phyloP scores from a whole-genome alignment of 2,329 filamentous ascomycete species.

The Neopestalotiopsis sp. region DNA sequence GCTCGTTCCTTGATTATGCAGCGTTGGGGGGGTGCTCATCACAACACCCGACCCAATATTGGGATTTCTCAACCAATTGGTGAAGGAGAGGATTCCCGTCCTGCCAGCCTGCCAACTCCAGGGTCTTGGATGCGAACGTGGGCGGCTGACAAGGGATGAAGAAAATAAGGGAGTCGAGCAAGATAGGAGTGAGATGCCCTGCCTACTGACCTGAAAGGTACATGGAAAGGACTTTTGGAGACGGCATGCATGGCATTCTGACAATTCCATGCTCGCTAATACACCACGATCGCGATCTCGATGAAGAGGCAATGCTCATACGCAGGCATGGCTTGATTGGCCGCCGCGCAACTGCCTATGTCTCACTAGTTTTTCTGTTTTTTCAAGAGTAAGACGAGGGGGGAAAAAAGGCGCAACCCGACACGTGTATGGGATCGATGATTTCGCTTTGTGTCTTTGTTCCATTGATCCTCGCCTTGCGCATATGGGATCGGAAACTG shows the following conservation, averaged over 20 bases:
- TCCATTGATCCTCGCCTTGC: not conserved
- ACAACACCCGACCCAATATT: constrained; percentile 2
- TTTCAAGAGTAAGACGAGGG: not conserved
- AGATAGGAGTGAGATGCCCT: not conserved
- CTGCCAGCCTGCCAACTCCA: not conserved
- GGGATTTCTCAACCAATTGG: not conserved
- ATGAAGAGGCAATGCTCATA: constrained; percentile 23
- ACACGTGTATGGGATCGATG: not conserved
- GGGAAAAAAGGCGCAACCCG: not conserved
- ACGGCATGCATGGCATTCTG: constrained; percentile 33
- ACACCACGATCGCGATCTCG: constrained; percentile 26
- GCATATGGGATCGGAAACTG: not conserved
- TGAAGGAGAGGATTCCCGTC: not conserved
- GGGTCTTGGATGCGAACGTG: not conserved
- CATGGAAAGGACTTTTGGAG: constrained; percentile 28
- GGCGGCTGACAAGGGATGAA: not conserved
- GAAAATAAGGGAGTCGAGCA: not conserved
- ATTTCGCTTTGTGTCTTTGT: not conserved
- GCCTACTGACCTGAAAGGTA: constrained; percentile 14
- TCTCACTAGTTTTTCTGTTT: not conserved
- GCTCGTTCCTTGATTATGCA: constrained; percentile 8
- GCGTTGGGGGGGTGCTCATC: not conserved
- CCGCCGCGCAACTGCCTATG: constrained; percentile 5
- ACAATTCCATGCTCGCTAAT: constrained; percentile 34
- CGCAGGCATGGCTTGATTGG: not conserved